Evolutionary conservation across 768 basidiomycete genomes (phyloP).

Genomic region (Myochromella boudieri): DNA sequence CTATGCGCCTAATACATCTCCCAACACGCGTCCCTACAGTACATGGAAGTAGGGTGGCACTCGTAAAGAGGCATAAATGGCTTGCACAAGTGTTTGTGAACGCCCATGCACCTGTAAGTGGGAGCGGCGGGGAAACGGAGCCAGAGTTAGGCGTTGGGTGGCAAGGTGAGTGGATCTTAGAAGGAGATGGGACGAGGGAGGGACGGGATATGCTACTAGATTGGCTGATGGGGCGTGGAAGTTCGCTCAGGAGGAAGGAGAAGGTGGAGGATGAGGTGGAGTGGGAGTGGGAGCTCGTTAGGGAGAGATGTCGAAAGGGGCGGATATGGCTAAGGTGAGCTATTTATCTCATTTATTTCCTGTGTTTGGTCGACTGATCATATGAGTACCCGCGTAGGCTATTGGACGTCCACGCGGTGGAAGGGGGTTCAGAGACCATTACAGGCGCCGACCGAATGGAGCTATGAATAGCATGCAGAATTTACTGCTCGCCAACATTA

Average conservation of each 20-base stretch:
- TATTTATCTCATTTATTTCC: not conserved
- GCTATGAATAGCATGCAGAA: too few relatives aligned
- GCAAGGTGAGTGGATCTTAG: conserved; percentile 16
- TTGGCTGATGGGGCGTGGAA: conserved; percentile 42
- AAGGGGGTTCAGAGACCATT: too few relatives aligned
- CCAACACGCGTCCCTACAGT: conserved; percentile 55
- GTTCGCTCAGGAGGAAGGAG: conserved; percentile 64
- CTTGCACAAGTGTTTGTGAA: conserved; percentile 43
- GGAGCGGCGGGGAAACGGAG: conserved; percentile 65
- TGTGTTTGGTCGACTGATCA: not conserved
- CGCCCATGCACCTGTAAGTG: conserved; percentile 46
- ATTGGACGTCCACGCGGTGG: too few relatives aligned
- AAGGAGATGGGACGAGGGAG: conserved; percentile 45
- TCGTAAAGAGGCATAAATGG: conserved; percentile 68
- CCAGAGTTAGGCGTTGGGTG: conserved; percentile 62
- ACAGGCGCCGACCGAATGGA: too few relatives aligned
- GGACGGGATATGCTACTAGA: conserved; percentile 66
- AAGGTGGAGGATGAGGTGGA: conserved; percentile 49
- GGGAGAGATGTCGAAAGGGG: conserved; percentile 13
- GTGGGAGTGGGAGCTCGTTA: conserved; percentile 16
- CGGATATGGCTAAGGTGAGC: conserved; percentile 15
- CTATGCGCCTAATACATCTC: conserved; percentile 47
- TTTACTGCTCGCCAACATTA: too few relatives aligned
- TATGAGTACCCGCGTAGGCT: too few relatives aligned
- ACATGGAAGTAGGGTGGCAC: conserved; percentile 55